phyloP scores from a whole-genome alignment of 2,329 filamentous ascomycete genomes.

The Colletotrichum orbiculare region DNA sequence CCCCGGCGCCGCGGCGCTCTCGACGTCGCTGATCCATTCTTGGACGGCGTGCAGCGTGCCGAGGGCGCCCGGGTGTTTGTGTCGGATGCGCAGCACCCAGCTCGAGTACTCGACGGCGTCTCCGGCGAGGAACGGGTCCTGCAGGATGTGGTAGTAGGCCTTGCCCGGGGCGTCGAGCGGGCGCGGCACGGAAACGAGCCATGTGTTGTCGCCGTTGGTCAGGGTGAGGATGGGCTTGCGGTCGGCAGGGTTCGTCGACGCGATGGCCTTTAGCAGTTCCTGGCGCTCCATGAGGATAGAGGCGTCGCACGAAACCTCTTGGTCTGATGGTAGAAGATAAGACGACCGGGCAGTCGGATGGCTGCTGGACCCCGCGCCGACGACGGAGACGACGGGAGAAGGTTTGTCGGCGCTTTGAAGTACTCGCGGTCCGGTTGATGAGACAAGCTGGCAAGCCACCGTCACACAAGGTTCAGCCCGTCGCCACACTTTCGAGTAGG shows the following conservation, averaged over 20 bases:
- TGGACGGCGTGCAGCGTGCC: neutral
- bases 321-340: too few species aligned
- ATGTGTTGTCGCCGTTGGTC: slow-evolving; percentile 49
- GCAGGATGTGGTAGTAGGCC: slow-evolving; percentile 46
- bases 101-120: neutral
- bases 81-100: slow-evolving; percentile 7
- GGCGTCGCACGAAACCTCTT: too few species aligned
- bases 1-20: neutral
- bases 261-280: neutral
- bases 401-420: too few species aligned
- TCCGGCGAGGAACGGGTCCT: slow-evolving; percentile 48
- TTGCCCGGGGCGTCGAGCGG: slow-evolving; percentile 41
- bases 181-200: slow-evolving; percentile 48
- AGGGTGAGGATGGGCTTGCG: slow-evolving; percentile 44
- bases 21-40: neutral
- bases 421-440: too few species aligned
- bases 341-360: too few species aligned
- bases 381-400: too few species aligned
- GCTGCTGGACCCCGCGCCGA: too few species aligned
- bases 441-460: too few species aligned
- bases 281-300: too few species aligned
- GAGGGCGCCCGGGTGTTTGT: neutral
- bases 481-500: too few species aligned
- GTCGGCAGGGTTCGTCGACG: neutral
- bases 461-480: too few species aligned